Evolutionary conservation across 805 yeast genomes (phyloP), one percentile per base, ranked within the genome.

Genomic region (Sugiyamaella smithiae): DNA sequence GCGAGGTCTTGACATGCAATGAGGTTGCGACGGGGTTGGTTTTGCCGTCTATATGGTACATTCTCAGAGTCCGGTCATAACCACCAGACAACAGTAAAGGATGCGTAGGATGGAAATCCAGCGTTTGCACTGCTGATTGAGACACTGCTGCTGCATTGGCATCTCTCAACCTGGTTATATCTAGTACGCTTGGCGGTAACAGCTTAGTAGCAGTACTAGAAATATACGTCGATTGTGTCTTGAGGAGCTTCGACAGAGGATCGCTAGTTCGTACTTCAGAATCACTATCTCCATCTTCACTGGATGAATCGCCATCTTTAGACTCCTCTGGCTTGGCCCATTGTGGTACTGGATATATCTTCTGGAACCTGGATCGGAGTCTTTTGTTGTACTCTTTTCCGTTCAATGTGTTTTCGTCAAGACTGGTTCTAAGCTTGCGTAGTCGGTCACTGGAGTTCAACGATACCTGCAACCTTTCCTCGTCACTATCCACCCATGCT

Each of bases 401-500:
- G 40, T 69, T 67, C 11, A 88, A 69, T 1, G 57, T 51, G 9
- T 72, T 64, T 53, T 87, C 91, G 2, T 66, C 65, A 49, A 74
- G 82, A 0, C 77, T 64, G 41, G 74, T 73, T 60, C 97, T 79
- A 57, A 93, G 73, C 68, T 91, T 93, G 55, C 78, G 81, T 26
- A 84, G 66, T 56, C 77, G 80, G 55, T 84, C 83, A 1, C 82
- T 70, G 1, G 76, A 65, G 12, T 72, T 62, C 25, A 93, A 67
- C 1, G 93, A 78, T 5, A 91, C 74, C 17, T 70, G 68, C 22
- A 86, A 57, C 38, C 73, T 73, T 53, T 90, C 98, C 65, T 93
- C 99, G 60, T 90, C 98, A 50, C 95, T 84, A 68, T 93, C 99
- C 12, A 66, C 66, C 99, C 99, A 93, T 1, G 83, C 88, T 17